These are phyloP conservation scores for Fusarium sp. DNA, from an alignment of 2,329 filamentous ascomycete species.

Conservation along the genomic window DNA sequence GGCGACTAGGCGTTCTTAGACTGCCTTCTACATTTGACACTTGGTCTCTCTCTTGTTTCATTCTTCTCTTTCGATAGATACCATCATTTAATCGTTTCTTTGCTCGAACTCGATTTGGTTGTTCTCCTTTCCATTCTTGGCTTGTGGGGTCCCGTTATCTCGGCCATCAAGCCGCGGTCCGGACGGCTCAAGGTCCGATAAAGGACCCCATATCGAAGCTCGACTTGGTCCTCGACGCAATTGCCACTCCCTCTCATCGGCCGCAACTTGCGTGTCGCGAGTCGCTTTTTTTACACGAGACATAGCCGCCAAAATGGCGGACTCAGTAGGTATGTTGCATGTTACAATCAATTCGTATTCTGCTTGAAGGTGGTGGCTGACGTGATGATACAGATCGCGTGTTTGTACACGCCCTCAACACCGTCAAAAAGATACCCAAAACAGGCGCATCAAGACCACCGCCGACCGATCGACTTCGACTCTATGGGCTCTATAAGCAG, in stretches of 20 bases:
- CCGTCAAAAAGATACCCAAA: slow-evolving; percentile 96
- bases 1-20: slow-evolving; percentile 19
- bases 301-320: slow-evolving; percentile 42
- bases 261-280: slow-evolving; percentile 32
- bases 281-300: slow-evolving; percentile 18
- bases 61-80: slow-evolving; percentile 9
- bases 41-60: slow-evolving; percentile 10
- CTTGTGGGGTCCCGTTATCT: slow-evolving; percentile 43
- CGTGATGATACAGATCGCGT: slow-evolving; percentile 78
- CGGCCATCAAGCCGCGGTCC: slow-evolving; percentile 46
- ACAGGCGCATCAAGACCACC: slow-evolving; percentile 92
- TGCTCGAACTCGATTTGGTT: background rate
- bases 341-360: background rate
- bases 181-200: slow-evolving; percentile 45
- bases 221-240: slow-evolving; percentile 22
- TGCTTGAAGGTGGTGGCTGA: slow-evolving; percentile 25
- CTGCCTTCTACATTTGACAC: slow-evolving; percentile 11
- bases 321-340: slow-evolving; percentile 47
- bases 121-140: slow-evolving; percentile 21
- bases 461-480: slow-evolving; percentile 82
- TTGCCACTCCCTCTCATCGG: slow-evolving; percentile 29
- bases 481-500: slow-evolving; percentile 99
- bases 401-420: slow-evolving; percentile 98
- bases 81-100: slow-evolving; percentile 3
- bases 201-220: slow-evolving; percentile 38